A percentile compares a stretch with the other conserved stretches of the same genome.
Evolutionary conservation across 352 stramenopile species (phyloP).

Genomic region (Phytopythium litorale): DNA sequence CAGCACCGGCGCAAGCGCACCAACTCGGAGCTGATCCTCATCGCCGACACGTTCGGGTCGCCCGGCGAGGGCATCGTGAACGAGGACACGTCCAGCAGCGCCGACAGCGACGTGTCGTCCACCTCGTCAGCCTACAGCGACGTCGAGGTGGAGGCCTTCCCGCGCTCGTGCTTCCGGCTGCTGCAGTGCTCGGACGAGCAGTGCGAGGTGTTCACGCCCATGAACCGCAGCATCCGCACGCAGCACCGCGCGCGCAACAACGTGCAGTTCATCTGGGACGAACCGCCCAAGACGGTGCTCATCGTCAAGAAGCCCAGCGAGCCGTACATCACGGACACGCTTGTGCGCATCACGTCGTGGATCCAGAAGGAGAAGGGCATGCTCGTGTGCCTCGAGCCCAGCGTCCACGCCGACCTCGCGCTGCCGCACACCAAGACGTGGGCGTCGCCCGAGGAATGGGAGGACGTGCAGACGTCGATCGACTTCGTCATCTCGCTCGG

Average conservation of each 20-base stretch:
- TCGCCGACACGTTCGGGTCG: constrained; percentile 74
- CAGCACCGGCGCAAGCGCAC: constrained; percentile 54
- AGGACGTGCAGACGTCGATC: constrained; percentile 69
- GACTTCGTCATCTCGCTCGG: constrained; percentile 94
- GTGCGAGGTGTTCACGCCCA: constrained; percentile 84
- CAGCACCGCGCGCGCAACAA: constrained; percentile 86
- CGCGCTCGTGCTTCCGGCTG: constrained; percentile 67
- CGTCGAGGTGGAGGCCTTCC: constrained; percentile 23
- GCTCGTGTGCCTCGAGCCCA: constrained; percentile 66
- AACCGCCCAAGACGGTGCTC: constrained; percentile 72
- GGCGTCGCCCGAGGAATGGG: constrained; percentile 54
- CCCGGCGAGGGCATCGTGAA: constrained; percentile 70
- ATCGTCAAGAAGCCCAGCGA: constrained; percentile 91
- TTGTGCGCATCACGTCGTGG: constrained; percentile 65
- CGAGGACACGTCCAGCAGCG: constrained; percentile 50
- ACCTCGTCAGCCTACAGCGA: constrained; percentile 37
- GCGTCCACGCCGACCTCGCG: constrained; percentile 62
- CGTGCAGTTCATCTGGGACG: constrained; percentile 88
- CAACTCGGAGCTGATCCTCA: constrained; percentile 84
- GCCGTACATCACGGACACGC: constrained; percentile 60
- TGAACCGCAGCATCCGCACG: constrained; percentile 84
- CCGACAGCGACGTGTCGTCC: constrained; percentile 42
- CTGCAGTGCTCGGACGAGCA: constrained; percentile 87
- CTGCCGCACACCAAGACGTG: constrained; percentile 62
- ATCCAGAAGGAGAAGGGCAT: constrained; percentile 72